Conservation (phyloP, 73 alveolate genomes). For the Tetrahymena malaccensis region DNA sequence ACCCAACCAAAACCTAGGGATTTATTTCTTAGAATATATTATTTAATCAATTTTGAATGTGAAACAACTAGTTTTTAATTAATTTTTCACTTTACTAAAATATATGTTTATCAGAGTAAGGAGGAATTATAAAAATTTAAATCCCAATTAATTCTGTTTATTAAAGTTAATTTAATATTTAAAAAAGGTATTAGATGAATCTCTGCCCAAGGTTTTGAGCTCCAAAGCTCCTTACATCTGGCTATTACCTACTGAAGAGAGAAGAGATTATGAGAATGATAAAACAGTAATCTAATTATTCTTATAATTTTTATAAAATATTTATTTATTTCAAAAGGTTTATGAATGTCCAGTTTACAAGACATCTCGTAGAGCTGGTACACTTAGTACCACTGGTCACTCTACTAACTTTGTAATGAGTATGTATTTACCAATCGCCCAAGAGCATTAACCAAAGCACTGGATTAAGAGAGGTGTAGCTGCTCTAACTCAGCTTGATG, state of each 20-base stretch:
- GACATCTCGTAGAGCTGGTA: constrained; percentile 98
- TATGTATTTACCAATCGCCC: constrained; percentile 86
- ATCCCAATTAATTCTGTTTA: neutral
- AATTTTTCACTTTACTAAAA: too few relatives aligned
- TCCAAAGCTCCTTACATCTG: constrained; percentile 85
- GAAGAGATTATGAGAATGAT: constrained; percentile 67
- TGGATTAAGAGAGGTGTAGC: constrained; percentile 99
- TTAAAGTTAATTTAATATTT: constrained; percentile 41
- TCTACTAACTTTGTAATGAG: constrained; percentile 97
- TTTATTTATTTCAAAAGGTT: neutral
- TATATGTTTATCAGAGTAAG: neutral
- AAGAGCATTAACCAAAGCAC: constrained; percentile 79
- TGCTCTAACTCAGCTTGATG: constrained; percentile 85
- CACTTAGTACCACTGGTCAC: constrained; percentile 98
- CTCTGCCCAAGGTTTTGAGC: constrained; percentile 92
- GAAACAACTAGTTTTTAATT: too few relatives aligned
- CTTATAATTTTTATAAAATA: too few relatives aligned
- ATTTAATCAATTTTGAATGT: too few relatives aligned
- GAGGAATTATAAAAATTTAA: neutral
- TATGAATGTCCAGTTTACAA: constrained; percentile 92
- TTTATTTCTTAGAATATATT: too few relatives aligned
- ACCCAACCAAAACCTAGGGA: too few relatives aligned
- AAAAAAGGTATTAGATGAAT: constrained; percentile 79
- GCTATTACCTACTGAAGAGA: constrained; percentile 80
- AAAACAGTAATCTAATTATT: neutral